These are phyloP conservation scores for Cordyceps sp. DNA, from an alignment of 2,329 filamentous ascomycete genomes.

Conservation along the genomic window DNA sequence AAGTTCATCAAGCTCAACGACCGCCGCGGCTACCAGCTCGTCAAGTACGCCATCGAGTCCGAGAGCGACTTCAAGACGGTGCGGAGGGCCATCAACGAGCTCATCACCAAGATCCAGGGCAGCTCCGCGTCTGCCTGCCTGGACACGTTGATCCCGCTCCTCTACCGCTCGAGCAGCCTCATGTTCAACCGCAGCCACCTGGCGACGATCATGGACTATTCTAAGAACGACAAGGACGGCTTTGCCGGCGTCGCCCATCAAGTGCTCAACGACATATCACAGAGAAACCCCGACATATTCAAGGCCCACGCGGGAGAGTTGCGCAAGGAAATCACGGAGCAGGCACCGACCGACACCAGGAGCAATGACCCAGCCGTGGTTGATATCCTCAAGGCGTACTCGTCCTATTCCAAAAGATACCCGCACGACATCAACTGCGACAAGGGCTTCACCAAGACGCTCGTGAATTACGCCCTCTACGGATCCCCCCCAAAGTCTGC, in stretches of 20 bases:
- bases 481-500: slow-evolving; percentile 69
- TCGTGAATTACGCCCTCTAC: slow-evolving; percentile 70
- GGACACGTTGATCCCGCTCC: slow-evolving; percentile 64
- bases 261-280: slow-evolving; percentile 81
- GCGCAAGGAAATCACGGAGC: slow-evolving; percentile 68
- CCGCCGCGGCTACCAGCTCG: slow-evolving; percentile 73
- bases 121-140: slow-evolving; percentile 48
- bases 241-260: slow-evolving; percentile 71
- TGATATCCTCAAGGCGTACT: slow-evolving; percentile 84
- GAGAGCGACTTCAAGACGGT: slow-evolving; percentile 89
- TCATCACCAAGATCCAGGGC: slow-evolving; percentile 64
- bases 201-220: slow-evolving; percentile 73
- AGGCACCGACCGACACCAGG: slow-evolving; percentile 54
- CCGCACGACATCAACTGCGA: slow-evolving; percentile 70
- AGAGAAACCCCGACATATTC: slow-evolving; percentile 76
- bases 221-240: slow-evolving; percentile 66
- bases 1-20: slow-evolving; percentile 88
- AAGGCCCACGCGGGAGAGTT: slow-evolving; percentile 85
- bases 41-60: slow-evolving; percentile 69
- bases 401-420: slow-evolving; percentile 77
- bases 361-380: slow-evolving; percentile 60
- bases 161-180: slow-evolving; percentile 71
- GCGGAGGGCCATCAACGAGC: slow-evolving; percentile 75
- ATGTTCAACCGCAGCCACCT: slow-evolving; percentile 93
- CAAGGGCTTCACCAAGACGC: slow-evolving; percentile 62